Percentiles rank a stretch among this genome's conserved stretches.
Evolutionary conservation across 805 yeast species (phyloP).

Genomic region (Lipomyces spencermartinsiae): DNA sequence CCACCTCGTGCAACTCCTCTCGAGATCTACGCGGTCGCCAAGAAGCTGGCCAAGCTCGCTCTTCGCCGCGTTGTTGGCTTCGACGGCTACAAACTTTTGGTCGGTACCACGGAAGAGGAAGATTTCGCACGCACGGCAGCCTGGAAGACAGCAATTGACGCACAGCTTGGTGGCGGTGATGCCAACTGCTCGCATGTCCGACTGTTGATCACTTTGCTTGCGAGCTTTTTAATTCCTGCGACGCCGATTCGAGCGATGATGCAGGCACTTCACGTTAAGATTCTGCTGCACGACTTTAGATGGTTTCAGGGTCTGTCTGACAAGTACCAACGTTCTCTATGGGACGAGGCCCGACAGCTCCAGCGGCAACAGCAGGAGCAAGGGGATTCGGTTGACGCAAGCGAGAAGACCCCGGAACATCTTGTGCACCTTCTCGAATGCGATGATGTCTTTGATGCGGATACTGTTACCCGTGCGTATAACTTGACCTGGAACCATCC

Average conservation of each 20-base stretch:
- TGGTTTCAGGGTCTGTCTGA: constrained; percentile 32
- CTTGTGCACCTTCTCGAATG: constrained; percentile 27
- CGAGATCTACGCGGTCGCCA: constrained; percentile 25
- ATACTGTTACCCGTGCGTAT: constrained; percentile 40
- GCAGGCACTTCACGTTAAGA: constrained; percentile 45
- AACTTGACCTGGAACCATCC: constrained; percentile 36
- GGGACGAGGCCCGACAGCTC: constrained; percentile 42
- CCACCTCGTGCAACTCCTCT: constrained; percentile 37
- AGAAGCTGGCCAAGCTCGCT: constrained; percentile 34
- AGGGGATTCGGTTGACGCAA: constrained; percentile 10
- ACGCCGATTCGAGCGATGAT: constrained; percentile 41
- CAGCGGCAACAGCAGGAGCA: constrained; percentile 30
- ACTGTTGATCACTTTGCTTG: constrained; percentile 43
- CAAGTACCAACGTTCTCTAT: constrained; percentile 33
- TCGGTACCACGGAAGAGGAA: constrained; percentile 34
- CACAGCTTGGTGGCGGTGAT: constrained; percentile 51
- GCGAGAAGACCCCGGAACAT: constrained; percentile 38
- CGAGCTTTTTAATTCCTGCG: constrained; percentile 40
- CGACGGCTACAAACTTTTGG: constrained; percentile 38
- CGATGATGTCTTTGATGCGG: constrained; percentile 42
- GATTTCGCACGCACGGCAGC: constrained; percentile 30
- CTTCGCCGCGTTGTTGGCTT: constrained; percentile 40
- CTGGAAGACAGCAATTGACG: constrained; percentile 44
- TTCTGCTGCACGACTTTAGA: constrained; percentile 38
- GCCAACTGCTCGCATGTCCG: constrained; percentile 39